A percentile compares a stretch with the other conserved stretches of the same genome.
phyloP scores from a whole-genome alignment of 1,139 yeast species.

The Blastobotrys arbuscula region DNA sequence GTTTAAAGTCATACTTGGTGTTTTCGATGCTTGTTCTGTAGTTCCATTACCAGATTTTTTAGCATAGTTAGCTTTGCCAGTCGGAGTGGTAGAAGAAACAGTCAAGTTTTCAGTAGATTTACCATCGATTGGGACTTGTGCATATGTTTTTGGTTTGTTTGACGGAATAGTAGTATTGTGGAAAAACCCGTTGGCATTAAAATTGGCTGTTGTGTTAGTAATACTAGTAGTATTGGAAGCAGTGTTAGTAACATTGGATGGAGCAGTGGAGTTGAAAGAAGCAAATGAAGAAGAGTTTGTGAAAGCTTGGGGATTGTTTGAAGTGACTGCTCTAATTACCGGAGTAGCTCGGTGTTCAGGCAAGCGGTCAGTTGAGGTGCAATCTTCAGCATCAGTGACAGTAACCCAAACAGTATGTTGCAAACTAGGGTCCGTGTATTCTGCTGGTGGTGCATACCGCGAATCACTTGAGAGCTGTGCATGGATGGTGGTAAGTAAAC shows the following conservation, averaged over 20 bases:
- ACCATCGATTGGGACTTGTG: constrained; percentile 5
- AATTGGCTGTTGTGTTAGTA: background rate
- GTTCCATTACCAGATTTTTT: too few species aligned
- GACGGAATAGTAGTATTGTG: background rate
- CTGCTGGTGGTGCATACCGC: background rate
- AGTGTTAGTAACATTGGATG: background rate
- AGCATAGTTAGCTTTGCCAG: too few species aligned
- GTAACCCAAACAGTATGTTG: constrained; percentile 22
- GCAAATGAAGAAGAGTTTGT: background rate
- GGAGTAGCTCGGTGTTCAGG: background rate
- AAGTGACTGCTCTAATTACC: background rate
- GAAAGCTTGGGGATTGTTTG: background rate
- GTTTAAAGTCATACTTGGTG: background rate
- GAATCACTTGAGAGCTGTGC: background rate
- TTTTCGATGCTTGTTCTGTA: background rate
- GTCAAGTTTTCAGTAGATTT: too few species aligned
- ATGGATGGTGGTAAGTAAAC: too few species aligned
- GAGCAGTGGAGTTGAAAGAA: background rate
- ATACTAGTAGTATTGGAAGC: background rate
- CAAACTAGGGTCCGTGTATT: background rate
- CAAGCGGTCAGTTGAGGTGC: background rate
- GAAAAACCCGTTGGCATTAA: background rate
- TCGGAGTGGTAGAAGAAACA: too few species aligned
- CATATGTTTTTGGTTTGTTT: background rate
- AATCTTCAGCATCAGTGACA: constrained; percentile 15